Evolutionary conservation across 169 alveolate genomes (phyloP), one percentile per base, ranked within the genome.

Genomic region (Eimeria maxima): DNA sequence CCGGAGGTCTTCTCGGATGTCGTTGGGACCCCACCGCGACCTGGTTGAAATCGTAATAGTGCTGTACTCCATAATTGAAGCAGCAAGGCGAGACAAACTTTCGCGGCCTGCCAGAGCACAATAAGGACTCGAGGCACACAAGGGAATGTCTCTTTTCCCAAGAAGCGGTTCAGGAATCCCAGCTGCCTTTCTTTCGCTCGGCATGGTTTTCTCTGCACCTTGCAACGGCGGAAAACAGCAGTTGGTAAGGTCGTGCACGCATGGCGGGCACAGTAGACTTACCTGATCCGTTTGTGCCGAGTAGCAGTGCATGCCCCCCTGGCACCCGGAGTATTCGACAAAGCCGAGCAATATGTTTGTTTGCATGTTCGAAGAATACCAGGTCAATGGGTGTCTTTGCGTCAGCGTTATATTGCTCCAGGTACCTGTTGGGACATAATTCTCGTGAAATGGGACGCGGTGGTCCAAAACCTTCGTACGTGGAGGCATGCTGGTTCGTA

Each of bases 211-310:
- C 2, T 18, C 67, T 47, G n/a, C 89, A 47, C 69, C 69, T 24
- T 5, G 29, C 20, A 44, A 24, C 24, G 24, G 45, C 44, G 83
- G 14, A 73, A 73, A 53, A 13, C 22, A 33, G 13, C 38, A 16
- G 38, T 38, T 73, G 53, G 83, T 14, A 73, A 3, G 29, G 16
- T 73, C 13, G 38, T 33, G 55, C 83, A 33, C 29, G 6, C 20
- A 2, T 45, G 0, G 16, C 44, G 42, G 60, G 44, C n/a, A 8
- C 60, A 18, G n/a, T 33, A 53, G 57, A 97, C 90, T 98, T 93
- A 13, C 99, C 99, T 24, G 99, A 98, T 20, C 99, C 99, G 33
- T 99, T 99, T n/a, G 98, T 98, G n/a, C 99, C 99, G 33, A 99
- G 98, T 47, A 99, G 96, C 67, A 99, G 97, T 22, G 99, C 99